Evolutionary conservation across 1,139 yeast genomes (phyloP).

Genomic region (Magnusiomyces paraingens): DNA sequence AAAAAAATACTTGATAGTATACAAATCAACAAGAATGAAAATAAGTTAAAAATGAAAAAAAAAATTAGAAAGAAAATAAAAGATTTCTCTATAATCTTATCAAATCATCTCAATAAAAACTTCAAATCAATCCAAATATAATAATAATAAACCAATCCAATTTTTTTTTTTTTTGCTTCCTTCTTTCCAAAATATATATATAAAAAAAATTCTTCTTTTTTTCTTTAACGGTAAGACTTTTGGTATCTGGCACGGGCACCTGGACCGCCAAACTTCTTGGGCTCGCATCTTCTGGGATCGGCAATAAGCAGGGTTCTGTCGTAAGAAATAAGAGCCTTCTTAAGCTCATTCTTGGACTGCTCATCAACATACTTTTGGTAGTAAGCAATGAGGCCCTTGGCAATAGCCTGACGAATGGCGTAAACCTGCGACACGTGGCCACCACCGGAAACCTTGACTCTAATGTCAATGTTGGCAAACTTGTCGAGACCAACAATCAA

Average conservation of each 20-base stretch:
- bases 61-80: too few relatives aligned
- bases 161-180: too few relatives aligned
- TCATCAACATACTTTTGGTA: slow-evolving; percentile 99
- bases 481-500: slow-evolving; percentile 98
- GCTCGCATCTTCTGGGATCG: slow-evolving; percentile 99
- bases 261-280: slow-evolving; percentile 99
- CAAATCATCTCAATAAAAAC: too few relatives aligned
- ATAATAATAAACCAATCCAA: too few relatives aligned
- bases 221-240: slow-evolving; percentile 96
- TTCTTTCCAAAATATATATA: too few relatives aligned
- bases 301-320: slow-evolving; percentile 99
- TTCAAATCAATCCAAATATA: too few relatives aligned
- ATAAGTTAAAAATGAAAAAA: too few relatives aligned
- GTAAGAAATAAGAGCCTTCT: slow-evolving; percentile 95
- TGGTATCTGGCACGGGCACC: slow-evolving; percentile 99
- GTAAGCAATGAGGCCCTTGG: slow-evolving; percentile 99
- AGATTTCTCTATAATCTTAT: too few relatives aligned
- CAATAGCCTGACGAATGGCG: slow-evolving; percentile 99
- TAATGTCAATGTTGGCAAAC: slow-evolving; percentile 96
- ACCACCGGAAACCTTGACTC: slow-evolving; percentile 99
- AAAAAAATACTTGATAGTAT: too few relatives aligned
- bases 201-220: not conserved
- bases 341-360: slow-evolving; percentile 98
- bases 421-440: slow-evolving; percentile 99
- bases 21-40: too few relatives aligned